phyloP scores from a whole-genome alignment of 371 early-diverging fungal genomes.

The Phascolomyces articulosus region DNA sequence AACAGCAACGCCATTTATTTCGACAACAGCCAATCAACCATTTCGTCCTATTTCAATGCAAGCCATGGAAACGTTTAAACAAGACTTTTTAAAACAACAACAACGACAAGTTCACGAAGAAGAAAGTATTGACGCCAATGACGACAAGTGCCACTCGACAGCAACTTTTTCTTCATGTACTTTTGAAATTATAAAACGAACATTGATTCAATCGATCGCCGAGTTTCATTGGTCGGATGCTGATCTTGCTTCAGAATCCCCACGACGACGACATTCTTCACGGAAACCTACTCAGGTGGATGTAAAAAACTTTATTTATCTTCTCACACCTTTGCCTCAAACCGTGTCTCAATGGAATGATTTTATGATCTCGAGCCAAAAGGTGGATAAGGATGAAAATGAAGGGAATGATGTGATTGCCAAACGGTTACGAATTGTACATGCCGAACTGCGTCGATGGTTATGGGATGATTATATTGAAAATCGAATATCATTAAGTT shows the following conservation, averaged over 20 bases:
- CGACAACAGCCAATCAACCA: constrained; percentile 4
- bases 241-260: constrained; percentile 11
- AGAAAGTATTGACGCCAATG: not conserved
- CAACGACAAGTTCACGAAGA: not conserved
- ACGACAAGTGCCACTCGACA: too few species aligned
- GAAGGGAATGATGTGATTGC: not conserved
- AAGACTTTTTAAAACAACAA: constrained; percentile 1
- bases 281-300: constrained; percentile 3
- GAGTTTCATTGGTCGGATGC: constrained; percentile 14
- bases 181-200: constrained; percentile 6
- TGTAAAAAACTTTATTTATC: constrained; percentile 14
- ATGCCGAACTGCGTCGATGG: constrained; percentile 8
- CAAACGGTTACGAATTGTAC: constrained; percentile 1
- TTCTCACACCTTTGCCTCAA: constrained; percentile 12
- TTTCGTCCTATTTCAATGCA: constrained; percentile 11
- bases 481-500: constrained; percentile 14
- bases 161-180: not conserved
- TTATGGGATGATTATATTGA: constrained; percentile 14
- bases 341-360: not conserved
- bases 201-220: constrained; percentile 8
- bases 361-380: not conserved
- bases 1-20: constrained; percentile 3
- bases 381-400: too few species aligned
- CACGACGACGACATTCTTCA: not conserved
- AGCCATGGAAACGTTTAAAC: not conserved